Evolutionary conservation across 306 rosid genomes (phyloP), one percentile per base, ranked within the genome.

Genomic region (Oemleria cerasiformis): DNA sequence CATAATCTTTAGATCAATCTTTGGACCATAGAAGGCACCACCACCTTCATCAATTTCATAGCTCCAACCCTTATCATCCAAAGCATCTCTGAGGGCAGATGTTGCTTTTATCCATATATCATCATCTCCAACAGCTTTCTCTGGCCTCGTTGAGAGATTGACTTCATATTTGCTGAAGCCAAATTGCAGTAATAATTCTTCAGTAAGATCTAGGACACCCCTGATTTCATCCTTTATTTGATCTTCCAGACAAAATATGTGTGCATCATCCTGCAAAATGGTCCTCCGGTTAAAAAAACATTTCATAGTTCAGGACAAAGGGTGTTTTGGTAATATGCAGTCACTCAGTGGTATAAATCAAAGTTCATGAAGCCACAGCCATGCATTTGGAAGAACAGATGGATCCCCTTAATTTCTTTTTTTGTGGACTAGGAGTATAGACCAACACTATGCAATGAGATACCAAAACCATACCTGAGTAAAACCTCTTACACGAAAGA

Each of bases 11-110:
- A 94, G 87, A 85, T 94, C 99, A 76, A 94, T 94, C 87, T 94
- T 94, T 14, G 99, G 99, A 9, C 99, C 97, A 75, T 94, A 94
- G 81, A 94, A 94, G 48, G 99, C 99, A 76, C 99, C 97, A 60
- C 96, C 99, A 19, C 99, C 97, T 42, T 94, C 97, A 81, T 94
- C 99, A 60, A 91, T 77, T 83, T 85, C 83, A 80, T 94, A 94
- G 81, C 79, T 74, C 97, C 99, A 91, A 57, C 97, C 96, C 80
- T 94, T 94, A 59, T 89, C 92, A 73, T 90, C 84, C 76, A 94
- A 88, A 80, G 99, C 99, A 76, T 87, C 91, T 85, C 77, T 88
- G 44, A 94, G 87, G 80, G 99, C 96, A 63, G 84, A 68, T 34
- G 92, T 94, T 81, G 99, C 96, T 75, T 84, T 91, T 66, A 79